Base-by-base conservation (phyloP, 192 early-diverging fungal species). In the Umbelopsis ramanniana region DNA sequence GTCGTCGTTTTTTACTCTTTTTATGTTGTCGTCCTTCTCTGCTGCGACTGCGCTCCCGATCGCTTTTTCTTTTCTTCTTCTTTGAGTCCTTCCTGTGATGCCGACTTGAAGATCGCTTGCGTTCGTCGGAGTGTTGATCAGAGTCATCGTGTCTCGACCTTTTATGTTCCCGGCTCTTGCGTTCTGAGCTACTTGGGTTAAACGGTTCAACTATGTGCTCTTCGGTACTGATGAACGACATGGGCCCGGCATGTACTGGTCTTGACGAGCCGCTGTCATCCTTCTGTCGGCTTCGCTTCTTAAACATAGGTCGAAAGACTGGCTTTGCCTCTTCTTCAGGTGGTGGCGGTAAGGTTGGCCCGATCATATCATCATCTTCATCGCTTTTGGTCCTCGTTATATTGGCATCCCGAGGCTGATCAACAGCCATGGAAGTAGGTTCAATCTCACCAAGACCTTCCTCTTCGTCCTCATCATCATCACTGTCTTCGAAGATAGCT, bases 401-500 rank as follows among this genome's bases (percentile, higher is more conserved):
- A 43, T 43, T 12, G 10, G 12, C 33, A 14, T 38, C 66, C 7
- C 6, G 0, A 50, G n/a, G 5, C 48, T 50, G 15, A 5, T 50
- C 48, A 21, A 21, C 19, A 21, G 33, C 48, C 1, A 33, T 74
- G 23, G 53, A 10, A 22, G 37, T 22, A 54, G 38, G 19, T 71
- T 21, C 19, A 15, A 23, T 11, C 35, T 22, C 33, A 17, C 17
- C n/a, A 12, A 9, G 24, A 50, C 54, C 14, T 35, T 71, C 63
- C 0, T 90, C 83, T 37, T 83, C 82, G 7, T 82, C 79, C 3
- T 84, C 84, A 21, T 74, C 69, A 33, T 83, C 86, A 46, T 87
- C 84, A 15, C 79, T 83, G 5, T 84, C 75, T 54, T 83, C 87
- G 80, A 95, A 95, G 50, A 95, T 95, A 6, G 92, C 90, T 77